phyloP scores from a whole-genome alignment of 345 rosid species.

The Hirschfeldia incana region DNA sequence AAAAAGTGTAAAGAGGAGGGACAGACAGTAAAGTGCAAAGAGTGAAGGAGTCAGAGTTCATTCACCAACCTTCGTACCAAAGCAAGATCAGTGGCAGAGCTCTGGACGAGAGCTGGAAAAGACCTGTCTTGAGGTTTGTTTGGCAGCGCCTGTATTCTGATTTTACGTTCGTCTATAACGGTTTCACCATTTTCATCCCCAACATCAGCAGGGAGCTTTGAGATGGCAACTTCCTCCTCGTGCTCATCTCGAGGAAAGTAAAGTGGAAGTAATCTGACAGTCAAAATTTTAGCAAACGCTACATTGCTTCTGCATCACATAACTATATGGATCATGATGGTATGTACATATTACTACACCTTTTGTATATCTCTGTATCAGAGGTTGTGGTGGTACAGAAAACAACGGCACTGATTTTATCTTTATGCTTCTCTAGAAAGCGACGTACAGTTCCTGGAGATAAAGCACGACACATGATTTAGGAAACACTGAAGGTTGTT shows the following conservation, averaged over 20 bases:
- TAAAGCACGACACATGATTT: conserved; percentile 17
- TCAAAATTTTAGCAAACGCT: conserved; percentile 9
- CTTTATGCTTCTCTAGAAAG: conserved; percentile 90
- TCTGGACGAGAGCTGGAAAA: conserved; percentile 58
- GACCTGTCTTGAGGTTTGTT: conserved; percentile 59
- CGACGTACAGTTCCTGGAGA: conserved; percentile 89
- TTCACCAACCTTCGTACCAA: conserved; percentile 77
- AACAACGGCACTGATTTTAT: conserved; percentile 77
- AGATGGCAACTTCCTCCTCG: conserved; percentile 84
- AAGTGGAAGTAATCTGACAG: conserved; percentile 83
- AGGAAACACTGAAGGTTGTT: conserved; percentile 1
- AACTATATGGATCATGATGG: not conserved
- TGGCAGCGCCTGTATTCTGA: conserved; percentile 92
- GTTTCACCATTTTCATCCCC: conserved; percentile 99
- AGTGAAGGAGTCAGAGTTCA: conserved; percentile 17
- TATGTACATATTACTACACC: conserved; percentile 43
- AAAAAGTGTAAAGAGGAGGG: not conserved
- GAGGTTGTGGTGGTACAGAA: conserved; percentile 78
- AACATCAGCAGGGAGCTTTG: conserved; percentile 95
- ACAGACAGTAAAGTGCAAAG: not conserved
- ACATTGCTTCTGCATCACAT: conserved; percentile 10
- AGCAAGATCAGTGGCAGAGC: conserved; percentile 72
- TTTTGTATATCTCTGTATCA: conserved; percentile 94
- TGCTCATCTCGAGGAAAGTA: conserved; percentile 96
- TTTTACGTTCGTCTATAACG: conserved; percentile 89